Conservation (phyloP, 73 alveolate species). For the Halteria grandinella region DNA sequence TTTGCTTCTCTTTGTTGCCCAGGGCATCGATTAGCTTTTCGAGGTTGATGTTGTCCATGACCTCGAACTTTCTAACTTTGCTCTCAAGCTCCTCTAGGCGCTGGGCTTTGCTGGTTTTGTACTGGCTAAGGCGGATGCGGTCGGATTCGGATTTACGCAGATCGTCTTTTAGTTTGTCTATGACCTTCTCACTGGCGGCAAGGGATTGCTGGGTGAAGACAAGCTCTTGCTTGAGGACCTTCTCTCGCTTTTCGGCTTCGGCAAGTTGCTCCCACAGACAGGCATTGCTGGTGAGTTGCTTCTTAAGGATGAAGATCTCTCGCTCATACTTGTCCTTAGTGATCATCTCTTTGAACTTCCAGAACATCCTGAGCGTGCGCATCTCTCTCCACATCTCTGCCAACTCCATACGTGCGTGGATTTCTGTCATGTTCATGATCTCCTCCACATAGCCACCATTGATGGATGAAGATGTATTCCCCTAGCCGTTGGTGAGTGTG, state of each 20-base stretch:
- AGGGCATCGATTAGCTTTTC: conserved; percentile 61
- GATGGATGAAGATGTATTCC: too few relatives aligned
- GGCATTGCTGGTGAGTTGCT: conserved; percentile 84
- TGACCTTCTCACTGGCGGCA: conserved; percentile 92
- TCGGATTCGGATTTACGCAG: conserved; percentile 75
- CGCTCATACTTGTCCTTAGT: conserved; percentile 76
- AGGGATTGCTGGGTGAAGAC: conserved; percentile 87
- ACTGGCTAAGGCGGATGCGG: conserved; percentile 66
- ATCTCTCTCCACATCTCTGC: conserved; percentile 48
- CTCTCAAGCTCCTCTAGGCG: conserved; percentile 77
- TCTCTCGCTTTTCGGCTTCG: conserved; percentile 91
- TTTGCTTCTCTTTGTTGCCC: conserved; percentile 56
- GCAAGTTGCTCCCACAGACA: conserved; percentile 93
- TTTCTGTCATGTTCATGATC: conserved; percentile 20
- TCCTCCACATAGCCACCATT: too few relatives aligned
- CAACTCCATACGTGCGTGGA: conserved; percentile 41
- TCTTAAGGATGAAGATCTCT: conserved; percentile 84
- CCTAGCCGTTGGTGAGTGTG: too few relatives aligned
- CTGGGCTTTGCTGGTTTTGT: conserved; percentile 70
- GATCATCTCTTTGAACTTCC: conserved; percentile 54
- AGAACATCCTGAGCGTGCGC: conserved; percentile 49
- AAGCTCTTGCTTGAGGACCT: conserved; percentile 86
- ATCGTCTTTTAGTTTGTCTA: conserved; percentile 86
- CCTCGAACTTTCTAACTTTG: conserved; percentile 67
- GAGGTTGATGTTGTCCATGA: conserved; percentile 64